Base-by-base conservation (phyloP, 257 asterid species). In the Orobanche coerulescens region DNA sequence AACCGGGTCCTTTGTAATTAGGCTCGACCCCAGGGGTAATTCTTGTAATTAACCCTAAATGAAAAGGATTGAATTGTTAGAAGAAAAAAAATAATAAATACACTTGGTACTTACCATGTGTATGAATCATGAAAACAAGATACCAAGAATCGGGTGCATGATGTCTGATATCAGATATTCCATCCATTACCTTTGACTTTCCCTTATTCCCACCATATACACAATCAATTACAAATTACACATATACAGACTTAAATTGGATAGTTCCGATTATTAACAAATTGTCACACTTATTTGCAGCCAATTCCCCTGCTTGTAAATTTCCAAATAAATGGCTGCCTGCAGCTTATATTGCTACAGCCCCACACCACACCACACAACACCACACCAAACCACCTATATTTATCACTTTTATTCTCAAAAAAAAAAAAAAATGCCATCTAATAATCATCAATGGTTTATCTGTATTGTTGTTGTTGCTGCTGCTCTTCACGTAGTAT, bases 131-230 rank as follows among this genome's bases (percentile, higher is more conserved):
- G 52, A 65, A 12, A 44, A 44, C 7, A 15, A 16, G 20, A 65
- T 71, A 51, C 51, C 59, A n/a, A 44, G 56, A 55, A 58, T 51
- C 44, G 59, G 5, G 25, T 58, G 5, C 52, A 22, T 26, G 30
- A 28, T 39, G 49, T 40, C 34, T 49, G 34, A 37, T 28, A 67
- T 48, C 58, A 37, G 15, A 15, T 12, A 40, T 34, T 61, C 69
- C 25, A 46, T 42, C 19, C 31, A 53, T 61, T 60, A 39, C 30
- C 19, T 43, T n/a, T 53, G 48, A 66, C 55, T 72, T 60, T n/a
- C n/a, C 61, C 25, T n/a, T 34, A 11, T 11, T 46, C 61, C 61
- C 16, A 11, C 12, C 49, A 0, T 31, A 72, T 22, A 69, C 6
- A 56, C 37, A 43, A 20, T 66, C 55, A 40, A 13, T 19, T 2